Percentiles rank a stretch among this genome's conserved stretches.
Evolutionary conservation across 2,329 filamentous ascomycete genomes (phyloP).

Genomic region (Diaporthe ilicicola): DNA sequence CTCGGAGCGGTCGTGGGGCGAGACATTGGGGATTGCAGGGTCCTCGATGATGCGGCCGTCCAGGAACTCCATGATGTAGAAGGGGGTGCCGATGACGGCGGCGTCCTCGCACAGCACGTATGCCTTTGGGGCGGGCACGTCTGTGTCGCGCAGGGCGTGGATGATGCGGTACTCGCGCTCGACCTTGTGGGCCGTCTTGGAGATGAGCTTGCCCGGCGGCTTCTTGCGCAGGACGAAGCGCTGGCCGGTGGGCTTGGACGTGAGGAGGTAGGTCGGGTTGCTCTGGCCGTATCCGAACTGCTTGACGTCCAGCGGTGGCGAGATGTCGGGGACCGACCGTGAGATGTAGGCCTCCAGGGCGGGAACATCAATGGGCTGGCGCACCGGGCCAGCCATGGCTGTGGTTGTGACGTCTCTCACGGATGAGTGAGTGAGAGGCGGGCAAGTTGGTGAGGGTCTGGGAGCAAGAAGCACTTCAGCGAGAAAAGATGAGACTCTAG

Average conservation of each 20-base stretch:
- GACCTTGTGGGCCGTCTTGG: slow-evolving; percentile 93
- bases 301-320: slow-evolving; percentile 84
- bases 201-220: slow-evolving; percentile 91
- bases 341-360: slow-evolving; percentile 82
- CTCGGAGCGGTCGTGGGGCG: slow-evolving; percentile 71
- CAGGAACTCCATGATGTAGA: slow-evolving; percentile 97
- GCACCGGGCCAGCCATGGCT: slow-evolving; percentile 82
- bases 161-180: slow-evolving; percentile 95
- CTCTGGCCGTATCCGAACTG: slow-evolving; percentile 98
- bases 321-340: slow-evolving; percentile 82
- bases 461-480: too few relatives aligned
- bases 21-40: slow-evolving; percentile 78
- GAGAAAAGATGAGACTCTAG: too few relatives aligned
- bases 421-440: background rate
- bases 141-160: slow-evolving; percentile 78
- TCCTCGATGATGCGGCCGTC: slow-evolving; percentile 95
- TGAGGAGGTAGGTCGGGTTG: slow-evolving; percentile 96
- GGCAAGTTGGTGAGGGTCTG: too few relatives aligned
- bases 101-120: slow-evolving; percentile 88
- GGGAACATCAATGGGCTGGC: slow-evolving; percentile 87
- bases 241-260: slow-evolving; percentile 66
- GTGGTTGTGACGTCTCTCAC: background rate
- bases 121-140: slow-evolving; percentile 85
- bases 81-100: slow-evolving; percentile 83
- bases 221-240: slow-evolving; percentile 96